Percentiles rank a stretch among this genome's conserved stretches.
These are phyloP conservation scores for Limtongia smithiae DNA, from an alignment of 805 yeast genomes.

Conservation along the genomic window DNA sequence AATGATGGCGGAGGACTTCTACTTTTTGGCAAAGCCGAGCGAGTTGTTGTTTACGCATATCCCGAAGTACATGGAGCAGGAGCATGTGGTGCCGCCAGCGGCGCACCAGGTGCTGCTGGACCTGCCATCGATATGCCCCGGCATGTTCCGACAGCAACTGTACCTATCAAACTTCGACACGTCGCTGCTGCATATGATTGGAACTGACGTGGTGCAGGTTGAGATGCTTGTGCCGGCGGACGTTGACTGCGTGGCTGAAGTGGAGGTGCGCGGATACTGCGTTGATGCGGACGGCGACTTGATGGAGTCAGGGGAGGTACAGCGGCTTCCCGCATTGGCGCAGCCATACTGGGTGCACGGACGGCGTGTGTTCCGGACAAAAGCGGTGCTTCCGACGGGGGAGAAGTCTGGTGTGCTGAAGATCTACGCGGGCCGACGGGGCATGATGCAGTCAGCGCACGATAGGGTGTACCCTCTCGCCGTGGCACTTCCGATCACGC, in stretches of 20 bases:
- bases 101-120: conserved; percentile 73
- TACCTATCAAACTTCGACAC: conserved; percentile 67
- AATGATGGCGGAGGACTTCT: conserved; percentile 50
- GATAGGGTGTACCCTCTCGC: conserved; percentile 35
- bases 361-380: conserved; percentile 66
- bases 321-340: conserved; percentile 58
- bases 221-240: conserved; percentile 68
- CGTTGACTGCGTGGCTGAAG: conserved; percentile 59
- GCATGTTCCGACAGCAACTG: conserved; percentile 60
- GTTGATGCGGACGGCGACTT: conserved; percentile 34
- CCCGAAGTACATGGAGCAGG: conserved; percentile 74
- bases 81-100: conserved; percentile 81
- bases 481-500: conserved; percentile 35
- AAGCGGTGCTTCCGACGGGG: conserved; percentile 74
- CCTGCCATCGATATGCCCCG: conserved; percentile 83
- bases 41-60: conserved; percentile 78
- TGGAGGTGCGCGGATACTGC: conserved; percentile 32
- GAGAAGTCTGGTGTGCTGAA: conserved; percentile 67
- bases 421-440: conserved; percentile 67
- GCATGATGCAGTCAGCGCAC: conserved; percentile 33
- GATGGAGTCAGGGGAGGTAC: conserved; percentile 34
- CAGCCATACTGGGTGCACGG: conserved; percentile 72
- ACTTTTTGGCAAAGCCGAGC: conserved; percentile 74
- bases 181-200: conserved; percentile 67
- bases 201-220: conserved; percentile 75